Evolutionary conservation across 2,329 filamentous ascomycete genomes (phyloP).

Genomic region (Monilinia fructigena): DNA sequence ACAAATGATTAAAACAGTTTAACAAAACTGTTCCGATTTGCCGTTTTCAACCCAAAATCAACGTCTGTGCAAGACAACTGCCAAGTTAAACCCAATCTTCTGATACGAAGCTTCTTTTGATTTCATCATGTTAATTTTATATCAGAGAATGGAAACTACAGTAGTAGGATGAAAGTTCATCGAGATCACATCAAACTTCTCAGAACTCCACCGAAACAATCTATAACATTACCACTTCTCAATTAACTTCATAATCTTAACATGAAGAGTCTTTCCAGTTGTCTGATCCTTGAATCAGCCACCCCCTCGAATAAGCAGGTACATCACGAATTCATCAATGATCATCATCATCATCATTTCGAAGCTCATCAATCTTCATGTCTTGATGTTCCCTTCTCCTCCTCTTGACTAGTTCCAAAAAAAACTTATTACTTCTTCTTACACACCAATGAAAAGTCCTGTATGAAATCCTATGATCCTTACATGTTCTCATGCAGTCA

Average conservation of each 20-base stretch:
- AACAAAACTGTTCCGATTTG: not conserved
- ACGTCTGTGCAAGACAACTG: constrained; percentile 33
- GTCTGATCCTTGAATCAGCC: not conserved
- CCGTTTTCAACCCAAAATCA: constrained; percentile 31
- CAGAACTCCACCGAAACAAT: not conserved
- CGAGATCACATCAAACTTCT: not conserved
- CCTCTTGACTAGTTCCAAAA: not conserved
- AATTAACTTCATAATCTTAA: not conserved
- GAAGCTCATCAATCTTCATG: constrained; percentile 5
- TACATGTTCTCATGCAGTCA: constrained; percentile 21
- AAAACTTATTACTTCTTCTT: constrained; percentile 3
- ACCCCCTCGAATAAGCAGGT: constrained; percentile 6
- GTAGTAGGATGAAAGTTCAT: not conserved
- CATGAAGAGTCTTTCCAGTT: not conserved
- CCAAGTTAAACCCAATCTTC: not conserved
- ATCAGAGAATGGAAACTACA: not conserved
- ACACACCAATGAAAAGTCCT: constrained; percentile 3
- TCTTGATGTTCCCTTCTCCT: not conserved
- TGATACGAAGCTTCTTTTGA: constrained; percentile 19
- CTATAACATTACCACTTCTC: not conserved
- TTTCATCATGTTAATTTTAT: constrained; percentile 3
- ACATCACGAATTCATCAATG: not conserved
- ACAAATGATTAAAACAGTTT: not conserved
- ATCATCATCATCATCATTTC: not conserved
- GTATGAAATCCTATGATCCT: constrained; percentile 7